Conservation (phyloP, 1,139 yeast species). For the Trichomonascaceae sp. region DNA sequence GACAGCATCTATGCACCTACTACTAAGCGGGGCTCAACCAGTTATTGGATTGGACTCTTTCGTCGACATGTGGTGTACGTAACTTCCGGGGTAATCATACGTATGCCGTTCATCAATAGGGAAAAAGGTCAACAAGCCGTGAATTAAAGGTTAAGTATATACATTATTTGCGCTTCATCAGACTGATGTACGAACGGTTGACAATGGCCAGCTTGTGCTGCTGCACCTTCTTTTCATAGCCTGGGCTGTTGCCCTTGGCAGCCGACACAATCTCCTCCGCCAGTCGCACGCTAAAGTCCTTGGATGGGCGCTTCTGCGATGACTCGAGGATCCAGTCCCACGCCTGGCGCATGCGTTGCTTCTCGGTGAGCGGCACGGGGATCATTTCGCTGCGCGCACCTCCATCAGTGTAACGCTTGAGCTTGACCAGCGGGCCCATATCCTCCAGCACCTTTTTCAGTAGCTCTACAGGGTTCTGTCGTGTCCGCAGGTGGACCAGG, state of each 20-base stretch:
- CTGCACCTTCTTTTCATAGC: constrained; percentile 70
- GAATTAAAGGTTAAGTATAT: too few species aligned
- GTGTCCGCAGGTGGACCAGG: constrained; percentile 56
- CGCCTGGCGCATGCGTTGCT: constrained; percentile 78
- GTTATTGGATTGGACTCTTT: too few species aligned
- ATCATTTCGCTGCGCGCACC: constrained; percentile 69
- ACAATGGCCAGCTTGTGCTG: constrained; percentile 74
- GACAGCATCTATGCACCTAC: too few species aligned
- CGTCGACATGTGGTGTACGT: too few species aligned
- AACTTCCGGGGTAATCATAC: too few species aligned
- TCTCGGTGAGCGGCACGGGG: constrained; percentile 71
- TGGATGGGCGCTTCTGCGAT: constrained; percentile 62
- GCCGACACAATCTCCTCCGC: constrained; percentile 83
- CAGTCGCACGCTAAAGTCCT: constrained; percentile 73
- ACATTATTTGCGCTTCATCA: constrained; percentile 14
- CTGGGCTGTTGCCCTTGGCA: constrained; percentile 64
- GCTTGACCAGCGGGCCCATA: constrained; percentile 74
- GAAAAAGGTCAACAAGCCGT: too few species aligned
- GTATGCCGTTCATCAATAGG: too few species aligned
- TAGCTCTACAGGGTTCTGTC: constrained; percentile 65
- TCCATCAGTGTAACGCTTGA: constrained; percentile 71
- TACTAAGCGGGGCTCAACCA: too few species aligned
- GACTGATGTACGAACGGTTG: constrained; percentile 25
- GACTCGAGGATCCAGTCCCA: constrained; percentile 86
- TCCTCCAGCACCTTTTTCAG: constrained; percentile 64